Evolutionary conservation across 176 grass and related monocot genomes (phyloP), one percentile per base, ranked within the genome.

Genomic region (Oryza longistaminata): DNA sequence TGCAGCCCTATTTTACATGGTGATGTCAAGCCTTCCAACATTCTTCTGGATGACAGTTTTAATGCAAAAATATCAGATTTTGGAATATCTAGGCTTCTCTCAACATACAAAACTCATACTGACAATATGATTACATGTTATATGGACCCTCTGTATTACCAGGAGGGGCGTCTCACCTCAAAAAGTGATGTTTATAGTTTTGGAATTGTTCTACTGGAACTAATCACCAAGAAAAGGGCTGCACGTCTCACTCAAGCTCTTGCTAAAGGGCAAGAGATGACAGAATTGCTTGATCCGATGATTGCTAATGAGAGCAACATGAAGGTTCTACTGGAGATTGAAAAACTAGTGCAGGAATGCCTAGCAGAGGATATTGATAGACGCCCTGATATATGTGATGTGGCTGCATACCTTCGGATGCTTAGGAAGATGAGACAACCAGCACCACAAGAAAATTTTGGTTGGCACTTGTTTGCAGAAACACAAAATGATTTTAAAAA

Each of bases 1-100:
- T 61, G 60, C 37, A 76, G 52, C 17, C 74, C 52, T 11, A 31
- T 76, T 61, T 11, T 76, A 61, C 74, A 76, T 22, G 74, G 74
- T 61, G 74, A 76, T 33, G 22, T 61, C 17, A 76, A 60, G 39
- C 31, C 74, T 0, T 44, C 74, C 27, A 76, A 61, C 0, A 76
- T 76, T 35, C 11, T 61, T 0, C 2, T 76, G 8, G 52, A 76
- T 14, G 52, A 24, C 2, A 76, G 60, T 34, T 1, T 58, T 3
- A 8, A 4, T 16, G 29, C 74, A 37, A 76, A 76, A 14, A 22
- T 76, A 76, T 37, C 74, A 2, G 74, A 76, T 39, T 76, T 60
- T 60, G 31, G 74, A 33, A 76, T 76, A 76, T 12, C 74, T 13
- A 75, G 73, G 21, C 26, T 75, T 2, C 73, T 55, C 19, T 17